Evolutionary conservation across 2,329 filamentous ascomycete genomes (phyloP), one percentile per base, ranked within the genome.

Genomic region (Fusarium tuaranense): DNA sequence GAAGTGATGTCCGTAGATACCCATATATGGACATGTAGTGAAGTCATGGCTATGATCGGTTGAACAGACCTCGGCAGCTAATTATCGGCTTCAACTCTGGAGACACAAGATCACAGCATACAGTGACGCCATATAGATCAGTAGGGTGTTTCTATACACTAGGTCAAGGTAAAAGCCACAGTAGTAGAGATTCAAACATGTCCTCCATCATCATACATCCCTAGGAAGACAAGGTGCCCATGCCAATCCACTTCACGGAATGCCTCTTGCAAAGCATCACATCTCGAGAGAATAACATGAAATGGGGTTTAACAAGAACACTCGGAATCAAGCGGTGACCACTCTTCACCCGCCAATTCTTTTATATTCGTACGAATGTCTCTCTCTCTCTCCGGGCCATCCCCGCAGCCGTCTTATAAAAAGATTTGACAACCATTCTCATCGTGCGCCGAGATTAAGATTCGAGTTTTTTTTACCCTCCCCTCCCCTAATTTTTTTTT

Each of bases 121-220:
- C 1, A 58, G 10, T 14, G 16, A 7, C 4, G 18, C 14, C 20
- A 48, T 32, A 22, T 62, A 69, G 62, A 69, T 70, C 63, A 74
- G 67, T 74, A 72, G 71, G 74, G 70, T 53, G 72, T 73, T 78
- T 83, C 80, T 83, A 82, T 83, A 82, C 81, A 83, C 79, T 82
- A 80, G 73, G 82, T 82, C 81, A 83, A 77, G 76, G 74, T 68
- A 67, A 60, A 68, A 22, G 69, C 72, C 69, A 77, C 73, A 77
- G 68, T 58, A 68, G 73, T 65, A 73, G 73, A 69, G 62, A 68
- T 72, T 62, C 32, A 58, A 68, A 30, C 32, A 41, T 14, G 46
- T 18, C 9, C 25, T 14, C 62, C 69, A 67, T 51, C 69, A 67
- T 51, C 32, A 70, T 65, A 57, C 63, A 60, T 32, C 10, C 57